Evolutionary conservation across 1,284 basidiomycete species (phyloP).

Genomic region (Uromyces viciae-fabae): DNA sequence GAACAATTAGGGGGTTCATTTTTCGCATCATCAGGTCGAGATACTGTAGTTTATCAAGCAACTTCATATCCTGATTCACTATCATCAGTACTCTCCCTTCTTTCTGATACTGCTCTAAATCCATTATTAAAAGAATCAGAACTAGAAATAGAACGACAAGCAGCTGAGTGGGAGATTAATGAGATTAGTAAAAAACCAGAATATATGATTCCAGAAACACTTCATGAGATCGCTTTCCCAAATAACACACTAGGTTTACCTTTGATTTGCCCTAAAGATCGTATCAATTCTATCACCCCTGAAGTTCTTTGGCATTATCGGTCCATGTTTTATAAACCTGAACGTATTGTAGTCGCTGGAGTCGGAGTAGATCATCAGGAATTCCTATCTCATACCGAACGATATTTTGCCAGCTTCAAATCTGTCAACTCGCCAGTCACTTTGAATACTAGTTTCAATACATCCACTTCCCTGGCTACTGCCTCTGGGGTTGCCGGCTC

Average conservation of each 20-base stretch:
- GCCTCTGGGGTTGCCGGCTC: background rate
- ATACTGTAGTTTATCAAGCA: slow-evolving; percentile 41
- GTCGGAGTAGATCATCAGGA: slow-evolving; percentile 39
- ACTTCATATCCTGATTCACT: slow-evolving; percentile 40
- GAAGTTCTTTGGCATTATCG: slow-evolving; percentile 29
- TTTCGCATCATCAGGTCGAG: slow-evolving; percentile 40
- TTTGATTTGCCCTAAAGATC: slow-evolving; percentile 40
- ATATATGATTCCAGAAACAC: slow-evolving; percentile 34
- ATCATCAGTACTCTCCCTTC: slow-evolving; percentile 20
- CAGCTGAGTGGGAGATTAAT: slow-evolving; percentile 38
- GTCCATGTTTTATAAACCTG: slow-evolving; percentile 31
- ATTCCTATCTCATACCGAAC: slow-evolving; percentile 17
- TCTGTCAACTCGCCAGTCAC: background rate
- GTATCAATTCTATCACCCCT: slow-evolving; percentile 23
- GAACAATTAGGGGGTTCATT: slow-evolving; percentile 40
- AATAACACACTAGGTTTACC: slow-evolving; percentile 42
- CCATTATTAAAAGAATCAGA: slow-evolving; percentile 19
- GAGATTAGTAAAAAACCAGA: slow-evolving; percentile 41
- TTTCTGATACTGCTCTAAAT: slow-evolving; percentile 33
- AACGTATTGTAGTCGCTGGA: slow-evolving; percentile 41
- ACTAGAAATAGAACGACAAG: slow-evolving; percentile 27
- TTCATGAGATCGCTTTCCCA: slow-evolving; percentile 39
- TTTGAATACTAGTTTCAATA: background rate
- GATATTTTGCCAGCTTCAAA: slow-evolving; percentile 31
- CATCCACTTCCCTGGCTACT: background rate